Conservation (phyloP, 2,329 filamentous ascomycete species). For the Thermoascus crustaceus region DNA sequence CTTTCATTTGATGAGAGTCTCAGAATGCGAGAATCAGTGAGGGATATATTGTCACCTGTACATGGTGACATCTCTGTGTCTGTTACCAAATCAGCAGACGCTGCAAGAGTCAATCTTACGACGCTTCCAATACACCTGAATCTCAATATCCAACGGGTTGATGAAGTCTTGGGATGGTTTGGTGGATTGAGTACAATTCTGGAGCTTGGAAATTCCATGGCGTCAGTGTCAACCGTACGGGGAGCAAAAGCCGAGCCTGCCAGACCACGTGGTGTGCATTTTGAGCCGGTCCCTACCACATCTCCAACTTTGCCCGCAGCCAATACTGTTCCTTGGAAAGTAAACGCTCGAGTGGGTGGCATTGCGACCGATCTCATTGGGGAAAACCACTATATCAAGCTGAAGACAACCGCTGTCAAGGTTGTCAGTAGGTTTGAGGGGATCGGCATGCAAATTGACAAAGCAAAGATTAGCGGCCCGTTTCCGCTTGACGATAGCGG, state of each 20-base stretch:
- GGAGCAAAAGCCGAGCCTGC: slow-evolving; percentile 22
- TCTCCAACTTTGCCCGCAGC: slow-evolving; percentile 12
- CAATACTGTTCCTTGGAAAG: slow-evolving; percentile 44
- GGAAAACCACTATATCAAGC: slow-evolving; percentile 62
- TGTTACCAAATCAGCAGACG: slow-evolving; percentile 22
- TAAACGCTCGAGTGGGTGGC: slow-evolving; percentile 69
- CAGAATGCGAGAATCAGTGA: slow-evolving; percentile 39
- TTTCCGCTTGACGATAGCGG: slow-evolving; percentile 42
- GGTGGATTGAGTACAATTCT: slow-evolving; percentile 87
- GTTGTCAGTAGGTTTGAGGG: slow-evolving; percentile 65
- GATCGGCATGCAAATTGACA: slow-evolving; percentile 64
- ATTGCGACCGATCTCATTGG: slow-evolving; percentile 69
- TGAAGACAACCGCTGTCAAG: slow-evolving; percentile 77
- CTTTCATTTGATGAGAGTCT: slow-evolving; percentile 44
- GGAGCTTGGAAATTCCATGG: slow-evolving; percentile 77
- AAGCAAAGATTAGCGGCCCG: slow-evolving; percentile 67
- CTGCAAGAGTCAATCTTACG: slow-evolving; percentile 50
- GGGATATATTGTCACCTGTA: slow-evolving; percentile 30
- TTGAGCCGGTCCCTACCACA: slow-evolving; percentile 40
- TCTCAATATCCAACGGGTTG: slow-evolving; percentile 70
- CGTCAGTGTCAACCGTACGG: slow-evolving; percentile 56
- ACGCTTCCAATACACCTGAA: slow-evolving; percentile 70
- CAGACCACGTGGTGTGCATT: slow-evolving; percentile 47
- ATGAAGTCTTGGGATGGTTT: slow-evolving; percentile 81
- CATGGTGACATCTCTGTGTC: slow-evolving; percentile 34